Evolutionary conservation across 108 stramenopile genomes (phyloP).

Genomic region (Cyclostephanos invisitatus): DNA sequence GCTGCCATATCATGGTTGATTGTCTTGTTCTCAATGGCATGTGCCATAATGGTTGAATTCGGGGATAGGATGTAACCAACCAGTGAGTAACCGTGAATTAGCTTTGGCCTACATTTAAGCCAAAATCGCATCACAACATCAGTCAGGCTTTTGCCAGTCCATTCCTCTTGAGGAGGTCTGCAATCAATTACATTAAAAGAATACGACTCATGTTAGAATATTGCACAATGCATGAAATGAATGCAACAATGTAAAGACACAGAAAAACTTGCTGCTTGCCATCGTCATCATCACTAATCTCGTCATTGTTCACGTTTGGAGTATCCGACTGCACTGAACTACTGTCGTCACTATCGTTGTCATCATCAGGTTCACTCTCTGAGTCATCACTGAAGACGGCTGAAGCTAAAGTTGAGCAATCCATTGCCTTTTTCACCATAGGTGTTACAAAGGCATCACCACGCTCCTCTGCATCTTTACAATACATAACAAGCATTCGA

Average conservation of each 20-base stretch:
- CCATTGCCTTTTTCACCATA: not conserved
- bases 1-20: not conserved
- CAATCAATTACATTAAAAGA: not conserved
- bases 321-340: not conserved
- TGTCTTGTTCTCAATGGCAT: not conserved
- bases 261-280: not conserved
- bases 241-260: not conserved
- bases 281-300: not conserved
- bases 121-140: not conserved
- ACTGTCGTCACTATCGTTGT: not conserved
- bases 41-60: slow-evolving; percentile 10
- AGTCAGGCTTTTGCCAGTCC: not conserved
- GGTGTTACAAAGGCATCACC: not conserved
- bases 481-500: not conserved
- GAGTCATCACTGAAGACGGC: not conserved
- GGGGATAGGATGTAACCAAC: slow-evolving; percentile 16
- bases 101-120: not conserved
- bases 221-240: not conserved
- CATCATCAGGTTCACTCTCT: not conserved
- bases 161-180: not conserved
- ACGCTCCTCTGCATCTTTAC: not conserved
- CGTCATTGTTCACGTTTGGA: not conserved
- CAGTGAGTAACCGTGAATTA: slow-evolving; percentile 12
- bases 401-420: not conserved
- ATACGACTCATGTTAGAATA: not conserved